Evolutionary conservation across 2,329 filamentous ascomycete species (phyloP).

Genomic region (Colletotrichum sp.): DNA sequence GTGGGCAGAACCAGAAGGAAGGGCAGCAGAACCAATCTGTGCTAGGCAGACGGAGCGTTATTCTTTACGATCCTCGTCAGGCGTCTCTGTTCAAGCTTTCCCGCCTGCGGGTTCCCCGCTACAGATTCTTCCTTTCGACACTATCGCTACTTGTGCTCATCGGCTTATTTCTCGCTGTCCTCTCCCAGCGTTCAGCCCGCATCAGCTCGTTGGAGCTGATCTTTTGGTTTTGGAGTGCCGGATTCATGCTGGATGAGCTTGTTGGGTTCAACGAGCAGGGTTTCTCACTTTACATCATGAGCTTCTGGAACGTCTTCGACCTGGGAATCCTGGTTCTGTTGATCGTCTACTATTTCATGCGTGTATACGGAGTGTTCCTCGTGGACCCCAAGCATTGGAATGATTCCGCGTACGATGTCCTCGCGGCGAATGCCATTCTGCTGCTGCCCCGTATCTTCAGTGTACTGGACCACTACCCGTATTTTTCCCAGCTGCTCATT

Average conservation of each 20-base stretch:
- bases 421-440: slow-evolving; percentile 88
- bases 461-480: slow-evolving; percentile 91
- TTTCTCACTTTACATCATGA: slow-evolving; percentile 95
- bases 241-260: slow-evolving; percentile 95
- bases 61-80: slow-evolving; percentile 87
- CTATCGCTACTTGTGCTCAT: slow-evolving; percentile 86
- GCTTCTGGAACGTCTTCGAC: slow-evolving; percentile 97
- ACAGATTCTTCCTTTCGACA: slow-evolving; percentile 89
- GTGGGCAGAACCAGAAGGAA: slow-evolving; percentile 36
- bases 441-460: slow-evolving; percentile 92
- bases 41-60: slow-evolving; percentile 74
- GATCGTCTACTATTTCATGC: slow-evolving; percentile 87
- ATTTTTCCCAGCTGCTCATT: slow-evolving; percentile 93
- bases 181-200: slow-evolving; percentile 74
- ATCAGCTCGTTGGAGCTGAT: slow-evolving; percentile 87
- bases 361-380: slow-evolving; percentile 85
- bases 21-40: slow-evolving; percentile 31
- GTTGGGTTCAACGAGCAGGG: slow-evolving; percentile 97
- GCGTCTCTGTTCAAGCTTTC: slow-evolving; percentile 93
- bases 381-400: slow-evolving; percentile 78
- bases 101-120: slow-evolving; percentile 86
- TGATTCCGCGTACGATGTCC: slow-evolving; percentile 89
- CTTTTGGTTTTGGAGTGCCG: slow-evolving; percentile 98
- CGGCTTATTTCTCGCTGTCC: slow-evolving; percentile 82
- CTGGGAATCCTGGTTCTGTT: slow-evolving; percentile 86